A percentile compares a stretch with the other conserved stretches of the same genome.
These are phyloP conservation scores for Trichosanthes cucumerina DNA, from an alignment of 306 rosid genomes.

Conservation along the genomic window DNA sequence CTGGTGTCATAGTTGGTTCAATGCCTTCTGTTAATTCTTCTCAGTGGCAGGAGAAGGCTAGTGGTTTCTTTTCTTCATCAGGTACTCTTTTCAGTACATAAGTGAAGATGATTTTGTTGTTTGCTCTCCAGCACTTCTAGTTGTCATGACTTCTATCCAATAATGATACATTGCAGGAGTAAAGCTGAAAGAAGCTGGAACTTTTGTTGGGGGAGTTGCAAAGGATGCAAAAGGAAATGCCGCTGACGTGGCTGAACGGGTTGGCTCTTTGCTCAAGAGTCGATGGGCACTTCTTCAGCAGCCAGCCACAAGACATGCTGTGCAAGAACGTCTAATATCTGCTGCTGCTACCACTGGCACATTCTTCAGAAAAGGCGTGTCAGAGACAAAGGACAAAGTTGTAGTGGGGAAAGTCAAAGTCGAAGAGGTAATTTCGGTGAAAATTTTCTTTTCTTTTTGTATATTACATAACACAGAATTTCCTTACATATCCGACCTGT, in stretches of 20 bases:
- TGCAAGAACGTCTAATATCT: conserved; percentile 77
- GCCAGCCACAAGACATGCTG: conserved; percentile 82
- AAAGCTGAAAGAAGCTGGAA: conserved; percentile 85
- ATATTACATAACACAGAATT: background rate
- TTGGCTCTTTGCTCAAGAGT: conserved; percentile 66
- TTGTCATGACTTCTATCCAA: background rate
- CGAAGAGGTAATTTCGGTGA: conserved; percentile 55
- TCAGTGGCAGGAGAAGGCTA: conserved; percentile 86
- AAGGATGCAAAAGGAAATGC: conserved; percentile 86
- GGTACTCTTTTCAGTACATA: conserved; percentile 29
- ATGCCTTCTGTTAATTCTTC: conserved; percentile 72
- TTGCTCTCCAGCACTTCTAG: conserved; percentile 14
- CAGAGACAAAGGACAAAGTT: conserved; percentile 87
- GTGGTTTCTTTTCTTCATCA: conserved; percentile 80
- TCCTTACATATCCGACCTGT: background rate
- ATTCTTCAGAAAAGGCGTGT: conserved; percentile 58
- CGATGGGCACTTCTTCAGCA: conserved; percentile 82
- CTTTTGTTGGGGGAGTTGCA: conserved; percentile 79
- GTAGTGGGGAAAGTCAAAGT: conserved; percentile 77
- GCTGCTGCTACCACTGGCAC: conserved; percentile 87
- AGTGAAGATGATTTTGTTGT: background rate
- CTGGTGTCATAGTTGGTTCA: conserved; percentile 22
- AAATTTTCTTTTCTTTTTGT: background rate
- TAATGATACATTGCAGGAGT: conserved; percentile 39
- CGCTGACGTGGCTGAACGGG: conserved; percentile 61